Evolutionary conservation across 2,329 filamentous ascomycete species (phyloP).

Genomic region (Neoscytalidium dimidiatum): DNA sequence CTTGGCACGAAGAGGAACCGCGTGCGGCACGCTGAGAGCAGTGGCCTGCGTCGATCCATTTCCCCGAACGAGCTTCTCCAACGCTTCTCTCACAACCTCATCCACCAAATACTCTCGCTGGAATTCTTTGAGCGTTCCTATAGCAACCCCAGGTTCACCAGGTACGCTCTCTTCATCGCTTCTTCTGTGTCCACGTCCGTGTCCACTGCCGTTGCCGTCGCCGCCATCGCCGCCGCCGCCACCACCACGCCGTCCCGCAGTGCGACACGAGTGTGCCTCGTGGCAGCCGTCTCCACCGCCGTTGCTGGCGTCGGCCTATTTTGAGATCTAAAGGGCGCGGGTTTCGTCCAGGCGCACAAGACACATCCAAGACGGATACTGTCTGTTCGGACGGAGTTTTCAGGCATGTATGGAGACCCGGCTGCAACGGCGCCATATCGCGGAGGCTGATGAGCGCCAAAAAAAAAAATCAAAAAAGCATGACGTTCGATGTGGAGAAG

Average conservation of each 20-base stretch:
- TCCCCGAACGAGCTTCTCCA: conserved; percentile 4
- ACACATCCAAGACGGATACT: not conserved
- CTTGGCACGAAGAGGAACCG: conserved; percentile 14
- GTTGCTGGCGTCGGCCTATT: not conserved
- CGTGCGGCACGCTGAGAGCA: not conserved
- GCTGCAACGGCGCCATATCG: not conserved
- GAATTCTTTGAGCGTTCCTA: conserved; percentile 2
- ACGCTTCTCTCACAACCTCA: not conserved
- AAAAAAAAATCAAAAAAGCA: not conserved
- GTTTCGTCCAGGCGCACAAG: not conserved
- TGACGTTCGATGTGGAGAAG: conserved; percentile 13
- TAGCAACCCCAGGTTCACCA: not conserved
- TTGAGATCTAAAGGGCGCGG: not conserved
- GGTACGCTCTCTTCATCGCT: not conserved
- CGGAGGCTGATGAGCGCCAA: not conserved
- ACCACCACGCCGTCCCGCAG: not conserved
- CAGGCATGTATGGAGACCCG: not conserved
- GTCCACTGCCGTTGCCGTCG: too few relatives aligned
- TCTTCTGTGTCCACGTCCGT: not conserved
- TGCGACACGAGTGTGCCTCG: not conserved
- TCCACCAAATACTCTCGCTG: not conserved
- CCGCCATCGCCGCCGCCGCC: not conserved
- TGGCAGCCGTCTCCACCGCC: not conserved
- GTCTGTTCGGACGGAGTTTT: not conserved
- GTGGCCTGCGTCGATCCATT: conserved; percentile 3